phyloP scores from a whole-genome alignment of 2,329 filamentous ascomycete species.

The Alternaria arbusti region DNA sequence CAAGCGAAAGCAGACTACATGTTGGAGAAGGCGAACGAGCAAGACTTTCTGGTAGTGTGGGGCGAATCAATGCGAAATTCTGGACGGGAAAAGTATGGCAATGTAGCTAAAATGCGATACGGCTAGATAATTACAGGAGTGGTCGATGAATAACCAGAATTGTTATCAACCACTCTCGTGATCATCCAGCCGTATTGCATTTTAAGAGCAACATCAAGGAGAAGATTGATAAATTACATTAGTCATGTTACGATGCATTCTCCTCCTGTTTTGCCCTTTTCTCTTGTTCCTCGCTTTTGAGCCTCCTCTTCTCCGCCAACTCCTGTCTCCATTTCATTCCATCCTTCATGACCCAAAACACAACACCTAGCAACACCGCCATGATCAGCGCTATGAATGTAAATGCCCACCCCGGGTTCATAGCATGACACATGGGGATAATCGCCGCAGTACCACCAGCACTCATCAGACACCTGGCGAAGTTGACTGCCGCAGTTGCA shows the following conservation, averaged over 20 bases:
- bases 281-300: slow-evolving; percentile 10
- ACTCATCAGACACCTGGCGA: slow-evolving; percentile 46
- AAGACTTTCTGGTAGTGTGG: not conserved
- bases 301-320: slow-evolving; percentile 21
- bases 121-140: too few relatives aligned
- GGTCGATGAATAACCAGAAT: too few relatives aligned
- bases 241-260: not conserved
- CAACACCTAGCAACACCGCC: slow-evolving; percentile 29
- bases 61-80: not conserved
- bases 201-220: rapidly evolving
- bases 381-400: slow-evolving; percentile 49
- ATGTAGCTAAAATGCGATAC: not conserved
- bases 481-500: slow-evolving; percentile 49
- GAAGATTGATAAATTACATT: not conserved
- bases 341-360: slow-evolving; percentile 40
- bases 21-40: not conserved
- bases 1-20: not conserved
- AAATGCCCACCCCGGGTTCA: slow-evolving; percentile 55
- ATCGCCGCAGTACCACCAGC: slow-evolving; percentile 49
- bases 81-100: not conserved
- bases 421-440: slow-evolving; percentile 50
- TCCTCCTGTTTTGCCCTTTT: not conserved
- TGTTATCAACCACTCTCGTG: too few relatives aligned
- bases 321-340: slow-evolving; percentile 41
- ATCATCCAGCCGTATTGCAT: too few relatives aligned